A percentile compares a stretch with the other conserved stretches of the same genome.
Conservation (phyloP, 805 yeast species). For the Hanseniaspora valbyensis region DNA sequence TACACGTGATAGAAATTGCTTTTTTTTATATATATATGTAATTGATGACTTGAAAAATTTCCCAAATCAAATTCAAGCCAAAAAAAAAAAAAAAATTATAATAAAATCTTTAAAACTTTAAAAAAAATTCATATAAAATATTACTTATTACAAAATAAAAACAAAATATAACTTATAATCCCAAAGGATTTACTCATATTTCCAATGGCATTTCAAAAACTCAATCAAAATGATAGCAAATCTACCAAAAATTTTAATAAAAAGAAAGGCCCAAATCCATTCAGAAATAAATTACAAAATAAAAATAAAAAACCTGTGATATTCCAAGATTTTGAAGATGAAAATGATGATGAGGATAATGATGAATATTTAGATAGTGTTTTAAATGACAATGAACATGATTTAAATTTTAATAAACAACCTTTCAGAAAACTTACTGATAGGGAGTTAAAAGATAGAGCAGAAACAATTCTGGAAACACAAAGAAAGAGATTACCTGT, state of each 20-base stretch:
- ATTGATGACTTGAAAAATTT: background rate
- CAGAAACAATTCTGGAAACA: slow-evolving; percentile 36
- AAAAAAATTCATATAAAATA: no score
- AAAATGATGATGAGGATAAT: slow-evolving; percentile 22
- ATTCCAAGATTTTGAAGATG: slow-evolving; percentile 30
- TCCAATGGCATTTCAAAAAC: no score
- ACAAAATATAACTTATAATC: no score
- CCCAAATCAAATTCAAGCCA: no score
- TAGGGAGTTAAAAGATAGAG: slow-evolving; percentile 29
- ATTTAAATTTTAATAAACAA: background rate
- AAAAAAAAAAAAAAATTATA: no score
- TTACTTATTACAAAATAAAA: no score
- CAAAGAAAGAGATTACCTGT: slow-evolving; percentile 61
- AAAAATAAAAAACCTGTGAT: slow-evolving; percentile 22
- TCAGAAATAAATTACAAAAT: slow-evolving; percentile 5
- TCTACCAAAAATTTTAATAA: background rate
- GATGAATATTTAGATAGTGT: slow-evolving; percentile 19
- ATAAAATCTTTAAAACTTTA: no score
- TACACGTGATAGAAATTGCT: background rate
- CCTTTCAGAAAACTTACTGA: slow-evolving; percentile 15
- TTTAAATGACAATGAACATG: slow-evolving; percentile 17
- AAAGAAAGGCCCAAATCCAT: background rate
- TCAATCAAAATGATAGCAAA: background rate
- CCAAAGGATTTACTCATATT: no score
- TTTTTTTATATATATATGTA: no score